Evolutionary conservation across 106 monocot species (phyloP).

Genomic region (Gastrodia elata): DNA sequence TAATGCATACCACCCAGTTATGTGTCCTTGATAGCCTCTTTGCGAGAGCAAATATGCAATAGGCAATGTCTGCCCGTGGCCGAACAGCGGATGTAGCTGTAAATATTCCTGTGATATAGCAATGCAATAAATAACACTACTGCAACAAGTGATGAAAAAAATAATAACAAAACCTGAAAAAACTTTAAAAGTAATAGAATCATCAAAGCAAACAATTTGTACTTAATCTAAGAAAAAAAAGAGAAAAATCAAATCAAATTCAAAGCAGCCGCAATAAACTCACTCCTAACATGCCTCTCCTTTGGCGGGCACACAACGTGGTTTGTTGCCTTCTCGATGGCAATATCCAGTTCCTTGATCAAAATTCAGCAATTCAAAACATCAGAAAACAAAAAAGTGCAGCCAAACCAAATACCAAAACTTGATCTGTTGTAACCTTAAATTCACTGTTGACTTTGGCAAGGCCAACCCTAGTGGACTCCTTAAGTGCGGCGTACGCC

Average conservation of each 20-base stretch:
- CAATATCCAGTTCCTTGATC: constrained; percentile 19
- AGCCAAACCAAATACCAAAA: background rate
- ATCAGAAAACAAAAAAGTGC: background rate
- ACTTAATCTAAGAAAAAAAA: background rate
- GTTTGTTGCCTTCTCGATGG: constrained; percentile 14
- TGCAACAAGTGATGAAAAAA: background rate
- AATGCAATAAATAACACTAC: background rate
- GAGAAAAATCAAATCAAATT: background rate
- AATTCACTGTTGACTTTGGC: constrained; percentile 98
- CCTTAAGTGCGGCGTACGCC: constrained; percentile 88
- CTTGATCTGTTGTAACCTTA: constrained; percentile 39
- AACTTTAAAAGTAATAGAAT: background rate
- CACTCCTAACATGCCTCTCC: constrained; percentile 14
- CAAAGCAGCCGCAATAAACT: background rate
- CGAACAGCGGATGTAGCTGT: constrained; percentile 43
- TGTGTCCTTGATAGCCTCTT: constrained; percentile 67
- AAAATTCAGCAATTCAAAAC: background rate
- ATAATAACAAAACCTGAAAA: background rate
- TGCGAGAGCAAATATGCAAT: constrained; percentile 66
- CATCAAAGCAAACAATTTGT: background rate
- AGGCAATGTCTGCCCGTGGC: constrained; percentile 66
- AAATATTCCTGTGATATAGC: constrained; percentile 47
- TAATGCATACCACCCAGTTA: constrained; percentile 55
- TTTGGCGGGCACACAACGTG: constrained; percentile 17
- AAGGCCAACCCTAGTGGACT: constrained; percentile 94